Evolutionary conservation across 2,329 filamentous ascomycete species (phyloP).

Genomic region (Fusarium sp.): DNA sequence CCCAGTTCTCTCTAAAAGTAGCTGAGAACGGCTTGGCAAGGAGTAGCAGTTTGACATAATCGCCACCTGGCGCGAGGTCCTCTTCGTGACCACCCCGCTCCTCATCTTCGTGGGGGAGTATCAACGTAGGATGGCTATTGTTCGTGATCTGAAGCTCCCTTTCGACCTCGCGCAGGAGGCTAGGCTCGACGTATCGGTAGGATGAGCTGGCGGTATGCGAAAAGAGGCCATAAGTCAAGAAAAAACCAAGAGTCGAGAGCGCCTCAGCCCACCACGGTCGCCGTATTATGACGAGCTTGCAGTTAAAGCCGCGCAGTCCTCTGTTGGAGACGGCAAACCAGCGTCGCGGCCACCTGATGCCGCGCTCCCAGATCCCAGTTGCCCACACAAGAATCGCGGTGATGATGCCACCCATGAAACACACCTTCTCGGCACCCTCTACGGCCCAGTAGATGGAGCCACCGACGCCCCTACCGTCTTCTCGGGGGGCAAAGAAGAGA

Average conservation of each 20-base stretch:
- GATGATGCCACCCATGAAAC: slow-evolving; percentile 89
- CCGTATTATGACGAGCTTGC: slow-evolving; percentile 91
- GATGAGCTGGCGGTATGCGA: slow-evolving; percentile 75
- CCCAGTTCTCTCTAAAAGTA: slow-evolving; percentile 97
- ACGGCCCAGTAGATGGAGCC: slow-evolving; percentile 97
- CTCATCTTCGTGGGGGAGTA: slow-evolving; percentile 64
- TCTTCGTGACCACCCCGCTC: slow-evolving; percentile 82
- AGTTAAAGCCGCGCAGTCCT: slow-evolving; percentile 91
- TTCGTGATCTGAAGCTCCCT: slow-evolving; percentile 64
- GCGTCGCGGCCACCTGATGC: slow-evolving; percentile 90
- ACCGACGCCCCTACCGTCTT: slow-evolving; percentile 91
- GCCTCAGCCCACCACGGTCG: slow-evolving; percentile 85
- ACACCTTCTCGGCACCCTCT: slow-evolving; percentile 89
- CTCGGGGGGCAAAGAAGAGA: slow-evolving; percentile 93
- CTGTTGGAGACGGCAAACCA: slow-evolving; percentile 93
- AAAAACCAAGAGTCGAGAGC: slow-evolving; percentile 77
- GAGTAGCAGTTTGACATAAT: slow-evolving; percentile 90
- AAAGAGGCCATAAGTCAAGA: slow-evolving; percentile 81
- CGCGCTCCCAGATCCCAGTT: slow-evolving; percentile 95
- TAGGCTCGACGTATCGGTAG: slow-evolving; percentile 82
- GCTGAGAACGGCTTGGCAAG: slow-evolving; percentile 95
- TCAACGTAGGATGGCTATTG: slow-evolving; percentile 56
- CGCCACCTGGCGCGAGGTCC: slow-evolving; percentile 88
- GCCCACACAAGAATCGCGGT: slow-evolving; percentile 91
- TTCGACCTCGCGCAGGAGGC: slow-evolving; percentile 69